phyloP scores from a whole-genome alignment of 345 rosid genomes.

The Hibiscus syriacus region DNA sequence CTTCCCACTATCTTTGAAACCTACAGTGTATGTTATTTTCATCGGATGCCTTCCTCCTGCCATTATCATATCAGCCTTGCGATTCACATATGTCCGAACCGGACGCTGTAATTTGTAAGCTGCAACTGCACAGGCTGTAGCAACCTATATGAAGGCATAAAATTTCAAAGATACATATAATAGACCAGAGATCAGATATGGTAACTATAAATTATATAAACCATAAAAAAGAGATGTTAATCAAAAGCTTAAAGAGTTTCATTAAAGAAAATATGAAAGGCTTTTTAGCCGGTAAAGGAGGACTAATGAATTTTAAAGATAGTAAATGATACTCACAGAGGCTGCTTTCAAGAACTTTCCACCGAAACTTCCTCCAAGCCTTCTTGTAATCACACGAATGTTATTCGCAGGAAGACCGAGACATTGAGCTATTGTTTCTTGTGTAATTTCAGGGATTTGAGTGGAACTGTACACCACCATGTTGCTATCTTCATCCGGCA shows the following conservation, averaged over 20 bases:
- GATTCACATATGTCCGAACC: constrained; percentile 55
- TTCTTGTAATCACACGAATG: constrained; percentile 73
- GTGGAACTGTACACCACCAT: constrained; percentile 53
- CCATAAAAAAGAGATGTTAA: no score
- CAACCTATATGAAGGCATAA: constrained; percentile 32
- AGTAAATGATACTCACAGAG: constrained; percentile 43
- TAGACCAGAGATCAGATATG: neutral
- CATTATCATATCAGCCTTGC: constrained; percentile 78
- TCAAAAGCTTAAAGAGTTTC: neutral
- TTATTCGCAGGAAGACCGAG: constrained; percentile 74
- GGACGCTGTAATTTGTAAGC: constrained; percentile 57
- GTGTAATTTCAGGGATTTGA: constrained; percentile 56
- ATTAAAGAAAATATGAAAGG: neutral
- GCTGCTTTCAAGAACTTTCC: constrained; percentile 58
- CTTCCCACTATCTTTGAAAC: constrained; percentile 77
- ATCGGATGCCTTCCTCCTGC: constrained; percentile 97
- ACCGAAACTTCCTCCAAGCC: constrained; percentile 91
- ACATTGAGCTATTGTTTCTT: constrained; percentile 48
- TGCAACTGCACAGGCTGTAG: constrained; percentile 81
- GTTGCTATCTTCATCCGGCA: constrained; percentile 85
- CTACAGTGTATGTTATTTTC: constrained; percentile 73
- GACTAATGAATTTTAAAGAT: neutral
- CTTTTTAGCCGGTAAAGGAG: neutral
- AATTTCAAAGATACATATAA: neutral
- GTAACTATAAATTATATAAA: no score